phyloP scores from a whole-genome alignment of 2,329 filamentous ascomycete genomes.

The Paracamarosporium sp. region DNA sequence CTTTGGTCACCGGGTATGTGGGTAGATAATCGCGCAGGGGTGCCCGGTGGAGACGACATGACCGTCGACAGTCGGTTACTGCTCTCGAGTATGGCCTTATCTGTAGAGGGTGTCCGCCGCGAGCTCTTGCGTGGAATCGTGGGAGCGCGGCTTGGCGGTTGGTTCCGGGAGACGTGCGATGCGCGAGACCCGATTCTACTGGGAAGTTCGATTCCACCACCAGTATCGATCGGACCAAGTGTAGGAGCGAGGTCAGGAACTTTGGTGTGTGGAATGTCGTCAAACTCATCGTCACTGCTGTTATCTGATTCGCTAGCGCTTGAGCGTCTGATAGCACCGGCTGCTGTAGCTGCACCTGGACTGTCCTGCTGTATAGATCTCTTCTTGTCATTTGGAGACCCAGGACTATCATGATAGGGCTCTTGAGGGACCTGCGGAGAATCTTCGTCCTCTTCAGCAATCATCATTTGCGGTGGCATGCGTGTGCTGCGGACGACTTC shows the following conservation, averaged over 20 bases:
- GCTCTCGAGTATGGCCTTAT: conserved; percentile 31
- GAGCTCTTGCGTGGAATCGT: conserved; percentile 76
- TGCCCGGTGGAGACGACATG: conserved; percentile 25
- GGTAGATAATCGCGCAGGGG: conserved; percentile 21
- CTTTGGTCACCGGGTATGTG: conserved; percentile 11
- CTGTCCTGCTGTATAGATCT: conserved; percentile 15
- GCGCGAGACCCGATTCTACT: conserved; percentile 68
- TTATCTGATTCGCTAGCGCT: conserved; percentile 34
- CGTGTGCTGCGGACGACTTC: conserved; percentile 92
- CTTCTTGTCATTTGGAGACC: conserved; percentile 27
- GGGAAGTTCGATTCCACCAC: conserved; percentile 67
- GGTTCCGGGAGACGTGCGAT: conserved; percentile 45
- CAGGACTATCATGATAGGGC: conserved; percentile 63
- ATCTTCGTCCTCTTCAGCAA: conserved; percentile 67
- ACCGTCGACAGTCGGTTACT: conserved; percentile 36
- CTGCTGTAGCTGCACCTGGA: conserved; percentile 16
- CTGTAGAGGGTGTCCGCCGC: conserved; percentile 45
- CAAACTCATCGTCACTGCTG: conserved; percentile 55
- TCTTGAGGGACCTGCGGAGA: conserved; percentile 37
- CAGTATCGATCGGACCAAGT: conserved; percentile 66
- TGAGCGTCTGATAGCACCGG: conserved; percentile 22
- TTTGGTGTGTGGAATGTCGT: conserved; percentile 45
- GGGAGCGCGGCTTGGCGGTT: conserved; percentile 40
- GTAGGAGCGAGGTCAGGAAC: conserved; percentile 61
- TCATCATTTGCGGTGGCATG: conserved; percentile 77